Conservation (phyloP, 2,329 filamentous ascomycete genomes). For the Colletotrichum kahawae region DNA sequence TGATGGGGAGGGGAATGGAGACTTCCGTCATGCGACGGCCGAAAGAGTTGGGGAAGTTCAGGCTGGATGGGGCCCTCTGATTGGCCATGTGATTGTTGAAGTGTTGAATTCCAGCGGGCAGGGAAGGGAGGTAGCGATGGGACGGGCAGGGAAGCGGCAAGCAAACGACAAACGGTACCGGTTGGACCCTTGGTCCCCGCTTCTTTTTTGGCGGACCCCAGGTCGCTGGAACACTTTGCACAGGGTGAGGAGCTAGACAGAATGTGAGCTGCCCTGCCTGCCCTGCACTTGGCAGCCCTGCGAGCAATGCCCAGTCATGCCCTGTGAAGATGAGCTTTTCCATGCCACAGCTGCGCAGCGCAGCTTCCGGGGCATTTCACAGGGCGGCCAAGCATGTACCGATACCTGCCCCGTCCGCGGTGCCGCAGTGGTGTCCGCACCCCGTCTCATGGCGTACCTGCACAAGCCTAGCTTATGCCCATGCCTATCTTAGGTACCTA, state of each 20-base stretch:
- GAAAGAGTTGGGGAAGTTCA: slow-evolving; percentile 35
- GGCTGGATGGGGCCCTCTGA: slow-evolving; percentile 3
- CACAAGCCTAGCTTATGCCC: background rate
- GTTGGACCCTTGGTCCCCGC: slow-evolving; percentile 15
- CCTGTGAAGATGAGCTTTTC: background rate
- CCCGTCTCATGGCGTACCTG: slow-evolving; percentile 4
- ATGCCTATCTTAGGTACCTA: background rate
- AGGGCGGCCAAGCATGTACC: background rate
- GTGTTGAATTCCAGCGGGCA: slow-evolving; percentile 27
- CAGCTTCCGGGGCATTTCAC: background rate
- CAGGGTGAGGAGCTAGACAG: background rate
- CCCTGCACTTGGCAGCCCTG: background rate
- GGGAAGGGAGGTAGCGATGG: slow-evolving; percentile 17
- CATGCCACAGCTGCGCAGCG: background rate
- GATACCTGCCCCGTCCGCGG: background rate
- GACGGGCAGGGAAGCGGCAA: slow-evolving; percentile 6
- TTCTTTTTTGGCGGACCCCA: slow-evolving; percentile 11
- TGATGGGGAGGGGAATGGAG: slow-evolving; percentile 14
- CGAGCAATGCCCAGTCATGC: background rate
- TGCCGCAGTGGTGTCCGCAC: background rate
- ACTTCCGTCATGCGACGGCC: slow-evolving; percentile 23
- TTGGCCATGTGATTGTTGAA: slow-evolving; percentile 28
- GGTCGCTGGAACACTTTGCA: background rate
- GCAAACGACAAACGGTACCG: slow-evolving; percentile 3
- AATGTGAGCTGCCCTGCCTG: background rate